Evolutionary conservation across 768 basidiomycete genomes (phyloP).

Genomic region (Lactarius trivialis): DNA sequence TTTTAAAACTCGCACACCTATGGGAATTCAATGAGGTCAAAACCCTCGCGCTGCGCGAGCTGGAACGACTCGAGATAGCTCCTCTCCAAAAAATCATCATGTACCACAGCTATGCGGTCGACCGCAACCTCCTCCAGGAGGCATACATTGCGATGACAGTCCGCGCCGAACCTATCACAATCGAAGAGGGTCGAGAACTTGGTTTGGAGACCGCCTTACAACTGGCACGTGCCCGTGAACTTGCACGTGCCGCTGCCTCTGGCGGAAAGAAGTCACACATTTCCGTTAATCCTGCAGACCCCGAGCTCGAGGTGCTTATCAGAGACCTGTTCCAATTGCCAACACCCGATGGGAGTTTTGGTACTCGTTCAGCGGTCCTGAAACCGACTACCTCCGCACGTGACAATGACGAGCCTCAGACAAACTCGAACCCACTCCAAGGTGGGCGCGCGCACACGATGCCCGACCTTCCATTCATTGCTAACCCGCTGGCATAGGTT

Average conservation of each 20-base stretch:
- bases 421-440: neutral
- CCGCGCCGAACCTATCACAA: constrained; percentile 44
- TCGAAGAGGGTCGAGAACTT: constrained; percentile 52
- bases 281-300: neutral
- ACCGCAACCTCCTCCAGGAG: constrained; percentile 43
- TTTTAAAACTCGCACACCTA: constrained; percentile 46
- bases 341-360: neutral
- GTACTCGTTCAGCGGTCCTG: neutral
- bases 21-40: constrained; percentile 53
- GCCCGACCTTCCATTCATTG: neutral
- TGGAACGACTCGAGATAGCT: constrained; percentile 39
- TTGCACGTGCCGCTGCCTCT: neutral
- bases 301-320: constrained; percentile 18
- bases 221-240: constrained; percentile 50
- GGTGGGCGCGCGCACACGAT: constrained; percentile 13
- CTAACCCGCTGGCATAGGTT: constrained; percentile 4
- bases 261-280: neutral
- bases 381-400: neutral
- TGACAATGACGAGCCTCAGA: neutral
- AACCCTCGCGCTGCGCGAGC: constrained; percentile 46
- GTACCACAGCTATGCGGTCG: constrained; percentile 49
- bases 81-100: constrained; percentile 50
- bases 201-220: constrained; percentile 49
- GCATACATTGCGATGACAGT: constrained; percentile 47
- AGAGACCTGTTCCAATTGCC: constrained; percentile 16